Percentiles rank a stretch among this genome's conserved stretches.
phyloP scores from a whole-genome alignment of 495 filamentous ascomycete genomes.

The Penicillium bovifimosum region DNA sequence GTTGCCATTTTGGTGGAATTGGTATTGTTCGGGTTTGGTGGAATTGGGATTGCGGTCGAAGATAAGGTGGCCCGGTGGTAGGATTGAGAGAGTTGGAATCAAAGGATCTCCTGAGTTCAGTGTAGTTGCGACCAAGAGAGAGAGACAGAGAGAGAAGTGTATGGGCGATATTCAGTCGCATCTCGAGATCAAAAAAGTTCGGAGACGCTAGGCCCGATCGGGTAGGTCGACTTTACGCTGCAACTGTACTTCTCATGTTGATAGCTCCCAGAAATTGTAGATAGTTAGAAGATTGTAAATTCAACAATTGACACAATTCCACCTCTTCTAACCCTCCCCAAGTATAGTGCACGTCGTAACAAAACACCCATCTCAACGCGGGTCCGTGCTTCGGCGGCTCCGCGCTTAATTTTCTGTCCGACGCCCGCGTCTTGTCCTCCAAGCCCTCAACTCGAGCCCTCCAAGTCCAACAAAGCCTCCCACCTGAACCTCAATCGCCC shows the following conservation, averaged over 20 bases:
- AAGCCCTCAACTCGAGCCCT: slow-evolving; percentile 8
- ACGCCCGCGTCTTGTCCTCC: slow-evolving; percentile 22
- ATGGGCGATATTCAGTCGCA: slow-evolving; percentile 8
- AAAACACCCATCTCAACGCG: slow-evolving; percentile 8
- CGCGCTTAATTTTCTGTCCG: slow-evolving; percentile 38
- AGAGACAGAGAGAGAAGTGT: slow-evolving; percentile 8
- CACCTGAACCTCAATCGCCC: slow-evolving; percentile 2
- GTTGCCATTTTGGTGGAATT: slow-evolving; percentile 31
- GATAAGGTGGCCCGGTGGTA: background rate
- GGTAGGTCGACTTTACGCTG: slow-evolving; percentile 10
- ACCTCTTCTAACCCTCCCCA: background rate
- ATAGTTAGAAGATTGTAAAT: background rate
- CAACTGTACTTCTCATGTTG: background rate
- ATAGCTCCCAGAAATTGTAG: background rate
- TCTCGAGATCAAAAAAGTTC: slow-evolving; percentile 25
- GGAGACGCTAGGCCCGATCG: slow-evolving; percentile 24
- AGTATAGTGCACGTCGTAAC: background rate
- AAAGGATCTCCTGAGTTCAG: background rate
- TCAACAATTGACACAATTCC: background rate
- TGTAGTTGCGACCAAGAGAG: slow-evolving; percentile 3
- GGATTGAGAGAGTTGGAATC: background rate
- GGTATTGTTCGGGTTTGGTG: background rate
- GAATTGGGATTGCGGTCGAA: background rate
- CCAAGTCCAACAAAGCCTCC: slow-evolving; percentile 4
- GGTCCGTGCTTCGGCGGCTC: slow-evolving; percentile 35